These are phyloP conservation scores for Microthyrium microscopicum DNA, from an alignment of 2,329 filamentous ascomycete species.

Conservation along the genomic window DNA sequence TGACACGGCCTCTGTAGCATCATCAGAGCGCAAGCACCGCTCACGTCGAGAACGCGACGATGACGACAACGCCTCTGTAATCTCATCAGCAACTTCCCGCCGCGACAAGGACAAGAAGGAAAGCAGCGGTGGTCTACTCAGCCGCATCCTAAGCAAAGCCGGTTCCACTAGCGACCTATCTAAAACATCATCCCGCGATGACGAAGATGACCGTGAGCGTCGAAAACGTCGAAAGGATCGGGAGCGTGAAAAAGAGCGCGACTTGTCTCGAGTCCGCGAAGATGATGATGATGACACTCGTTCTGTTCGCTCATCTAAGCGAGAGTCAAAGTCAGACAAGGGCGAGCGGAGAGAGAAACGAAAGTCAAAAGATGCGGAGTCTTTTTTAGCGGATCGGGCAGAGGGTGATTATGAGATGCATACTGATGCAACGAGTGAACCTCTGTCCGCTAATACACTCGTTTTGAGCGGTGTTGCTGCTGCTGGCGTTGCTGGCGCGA, in stretches of 20 bases:
- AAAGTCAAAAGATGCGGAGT: slow-evolving; percentile 19
- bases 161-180: slow-evolving; percentile 17
- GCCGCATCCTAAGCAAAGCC: slow-evolving; percentile 24
- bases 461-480: background rate
- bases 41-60: no score
- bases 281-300: slow-evolving; percentile 5
- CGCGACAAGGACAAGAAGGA: slow-evolving; percentile 28
- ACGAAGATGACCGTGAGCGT: slow-evolving; percentile 23
- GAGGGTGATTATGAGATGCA: slow-evolving; percentile 27
- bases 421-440: slow-evolving; percentile 33
- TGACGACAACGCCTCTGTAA: no score
- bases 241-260: no score
- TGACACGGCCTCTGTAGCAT: no score
- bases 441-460: slow-evolving; percentile 21
- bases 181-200: slow-evolving; percentile 16
- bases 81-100: no score
- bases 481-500: no score
- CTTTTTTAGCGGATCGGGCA: slow-evolving; percentile 51
- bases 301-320: no score
- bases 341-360: slow-evolving; percentile 3
- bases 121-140: slow-evolving; percentile 29
- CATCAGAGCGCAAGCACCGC: no score
- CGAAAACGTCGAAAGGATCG: slow-evolving; percentile 27
- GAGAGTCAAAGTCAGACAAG: slow-evolving; percentile 1
- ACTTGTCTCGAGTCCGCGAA: no score